Percentiles rank a stretch among this genome's conserved stretches.
These are phyloP conservation scores for Nitzschia sp. DNA, from an alignment of 108 stramenopile species.

Conservation along the genomic window DNA sequence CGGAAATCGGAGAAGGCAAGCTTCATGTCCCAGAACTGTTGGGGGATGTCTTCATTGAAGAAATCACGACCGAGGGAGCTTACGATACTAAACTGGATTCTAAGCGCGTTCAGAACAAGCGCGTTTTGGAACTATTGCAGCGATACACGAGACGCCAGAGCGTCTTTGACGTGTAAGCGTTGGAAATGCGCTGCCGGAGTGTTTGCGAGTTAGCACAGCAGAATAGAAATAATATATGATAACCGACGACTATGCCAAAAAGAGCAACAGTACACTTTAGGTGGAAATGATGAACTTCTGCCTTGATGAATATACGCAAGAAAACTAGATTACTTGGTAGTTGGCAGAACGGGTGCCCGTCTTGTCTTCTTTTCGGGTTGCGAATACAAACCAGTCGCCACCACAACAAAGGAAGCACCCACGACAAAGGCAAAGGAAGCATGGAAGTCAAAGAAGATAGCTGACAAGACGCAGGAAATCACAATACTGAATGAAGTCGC, in stretches of 20 bases:
- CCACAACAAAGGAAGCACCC: slow-evolving; percentile 74
- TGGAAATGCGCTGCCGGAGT: too few species aligned
- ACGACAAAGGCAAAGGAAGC: slow-evolving; percentile 65
- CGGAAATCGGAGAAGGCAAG: slow-evolving; percentile 85
- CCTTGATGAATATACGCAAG: too few species aligned
- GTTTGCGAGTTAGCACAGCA: too few species aligned
- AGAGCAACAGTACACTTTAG: not conserved
- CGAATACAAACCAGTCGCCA: slow-evolving; percentile 77
- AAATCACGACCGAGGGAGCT: slow-evolving; percentile 76
- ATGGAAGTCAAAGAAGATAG: slow-evolving; percentile 90
- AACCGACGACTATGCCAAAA: too few species aligned
- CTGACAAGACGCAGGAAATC: slow-evolving; percentile 86
- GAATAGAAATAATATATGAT: not conserved
- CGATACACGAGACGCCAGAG: slow-evolving; percentile 55
- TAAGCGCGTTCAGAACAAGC: slow-evolving; percentile 62
- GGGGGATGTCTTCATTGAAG: slow-evolving; percentile 72
- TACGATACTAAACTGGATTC: slow-evolving; percentile 83
- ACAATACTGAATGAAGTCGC: slow-evolving; percentile 95
- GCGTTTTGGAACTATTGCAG: slow-evolving; percentile 60
- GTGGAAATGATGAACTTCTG: too few species aligned
- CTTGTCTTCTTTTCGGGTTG: slow-evolving; percentile 52
- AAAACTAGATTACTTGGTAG: slow-evolving; percentile 34
- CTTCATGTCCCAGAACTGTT: slow-evolving; percentile 77
- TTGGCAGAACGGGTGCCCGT: slow-evolving; percentile 40
- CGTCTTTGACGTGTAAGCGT: slow-evolving; percentile 11